phyloP scores from a whole-genome alignment of 148 eudicot species.

The Bassia scoparia region DNA sequence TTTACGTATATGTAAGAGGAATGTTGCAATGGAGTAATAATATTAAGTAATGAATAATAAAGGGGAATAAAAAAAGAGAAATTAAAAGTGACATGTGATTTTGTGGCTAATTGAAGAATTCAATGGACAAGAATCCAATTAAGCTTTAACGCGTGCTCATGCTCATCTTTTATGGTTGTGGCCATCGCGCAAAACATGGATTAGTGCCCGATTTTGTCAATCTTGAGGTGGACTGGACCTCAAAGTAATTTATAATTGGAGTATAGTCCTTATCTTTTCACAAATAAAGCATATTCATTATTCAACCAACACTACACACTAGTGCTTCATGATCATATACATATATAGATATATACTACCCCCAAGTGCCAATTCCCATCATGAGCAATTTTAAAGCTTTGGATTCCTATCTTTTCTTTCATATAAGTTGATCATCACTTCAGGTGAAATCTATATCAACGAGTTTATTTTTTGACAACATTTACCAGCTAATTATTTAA shows the following conservation, averaged over 20 bases:
- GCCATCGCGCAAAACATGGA: conserved; percentile 22
- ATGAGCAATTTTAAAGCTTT: neutral
- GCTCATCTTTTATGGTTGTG: conserved; percentile 8
- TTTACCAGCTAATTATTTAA: no score
- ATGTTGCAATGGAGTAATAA: no score
- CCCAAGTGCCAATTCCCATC: neutral
- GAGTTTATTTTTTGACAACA: no score
- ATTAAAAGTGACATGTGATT: neutral
- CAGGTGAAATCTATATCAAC: no score
- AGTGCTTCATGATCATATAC: conserved; percentile 1
- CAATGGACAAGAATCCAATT: neutral
- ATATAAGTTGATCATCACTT: neutral
- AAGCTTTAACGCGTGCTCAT: conserved; percentile 9
- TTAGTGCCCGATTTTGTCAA: conserved; percentile 18
- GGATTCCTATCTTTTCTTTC: conserved; percentile 5
- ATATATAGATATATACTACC: neutral
- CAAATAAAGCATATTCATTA: neutral
- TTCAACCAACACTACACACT: no score
- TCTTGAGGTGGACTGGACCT: conserved; percentile 19
- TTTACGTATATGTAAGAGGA: no score
- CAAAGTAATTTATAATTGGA: neutral
- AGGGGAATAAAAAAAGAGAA: neutral
- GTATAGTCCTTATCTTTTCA: conserved; percentile 6
- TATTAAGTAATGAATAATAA: neutral
- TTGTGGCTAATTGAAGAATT: conserved; percentile 7